A percentile compares a stretch with the other conserved stretches of the same genome.
Conservation (phyloP, 2,329 filamentous ascomycete species). For the Monosporascus sp. region DNA sequence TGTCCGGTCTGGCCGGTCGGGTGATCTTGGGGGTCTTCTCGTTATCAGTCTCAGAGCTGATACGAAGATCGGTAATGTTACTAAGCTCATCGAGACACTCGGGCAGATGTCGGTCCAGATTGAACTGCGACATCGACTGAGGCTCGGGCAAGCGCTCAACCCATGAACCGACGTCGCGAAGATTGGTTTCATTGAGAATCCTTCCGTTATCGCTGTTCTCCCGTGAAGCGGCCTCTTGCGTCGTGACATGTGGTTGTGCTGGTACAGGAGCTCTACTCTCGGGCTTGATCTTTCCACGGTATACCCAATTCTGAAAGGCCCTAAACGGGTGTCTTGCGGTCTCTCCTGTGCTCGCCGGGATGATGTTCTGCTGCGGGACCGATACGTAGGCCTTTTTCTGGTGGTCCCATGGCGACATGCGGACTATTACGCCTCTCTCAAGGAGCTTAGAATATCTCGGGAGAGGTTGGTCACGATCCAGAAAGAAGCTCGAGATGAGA, state of each 20-base stretch:
- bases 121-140: neutral
- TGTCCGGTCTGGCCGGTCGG: too few relatives aligned
- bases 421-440: slow-evolving; percentile 8
- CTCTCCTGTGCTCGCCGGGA: neutral
- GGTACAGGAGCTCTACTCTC: too few relatives aligned
- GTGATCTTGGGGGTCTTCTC: too few relatives aligned
- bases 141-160: neutral
- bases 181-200: too few relatives aligned
- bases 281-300: neutral
- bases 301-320: slow-evolving; percentile 6
- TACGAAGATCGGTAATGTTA: too few relatives aligned
- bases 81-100: neutral
- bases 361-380: neutral
- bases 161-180: neutral
- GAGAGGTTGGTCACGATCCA: slow-evolving; percentile 11
- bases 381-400: neutral
- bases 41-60: too few relatives aligned
- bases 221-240: neutral
- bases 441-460: slow-evolving; percentile 13
- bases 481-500: slow-evolving; percentile 12
- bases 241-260: too few relatives aligned
- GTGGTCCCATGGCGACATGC: neutral
- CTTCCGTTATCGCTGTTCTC: neutral
- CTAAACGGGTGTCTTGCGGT: neutral
- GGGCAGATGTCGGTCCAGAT: neutral